Conservation (phyloP, 306 rosid species). For the Dryas alaskensis region DNA sequence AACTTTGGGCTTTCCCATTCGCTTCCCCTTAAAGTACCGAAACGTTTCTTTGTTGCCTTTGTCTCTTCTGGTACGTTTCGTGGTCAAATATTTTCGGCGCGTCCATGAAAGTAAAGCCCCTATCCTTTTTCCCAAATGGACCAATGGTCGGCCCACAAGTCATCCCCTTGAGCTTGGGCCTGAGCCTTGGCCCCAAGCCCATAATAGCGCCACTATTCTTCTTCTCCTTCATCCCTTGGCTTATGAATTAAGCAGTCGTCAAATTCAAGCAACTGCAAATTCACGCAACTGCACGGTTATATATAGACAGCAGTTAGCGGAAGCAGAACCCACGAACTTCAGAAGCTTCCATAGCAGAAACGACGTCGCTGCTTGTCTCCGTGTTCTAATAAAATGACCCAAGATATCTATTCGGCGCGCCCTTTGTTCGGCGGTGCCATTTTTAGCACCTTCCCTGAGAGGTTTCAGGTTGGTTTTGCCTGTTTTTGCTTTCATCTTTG, state of each 20-base stretch:
- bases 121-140: too few species aligned
- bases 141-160: too few species aligned
- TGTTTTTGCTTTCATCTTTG: neutral
- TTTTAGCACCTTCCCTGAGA: constrained; percentile 55
- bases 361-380: neutral
- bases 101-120: neutral
- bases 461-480: constrained; percentile 58
- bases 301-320: neutral
- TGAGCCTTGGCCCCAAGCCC: neutral
- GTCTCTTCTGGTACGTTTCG: neutral
- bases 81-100: neutral
- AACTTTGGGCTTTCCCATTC: neutral
- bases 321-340: too few species aligned
- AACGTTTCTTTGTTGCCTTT: neutral
- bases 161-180: too few species aligned
- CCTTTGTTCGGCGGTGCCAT: constrained; percentile 69
- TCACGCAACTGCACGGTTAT: neutral
- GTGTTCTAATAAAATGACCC: constrained; percentile 36
- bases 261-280: neutral
- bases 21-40: neutral
- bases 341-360: neutral
- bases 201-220: too few species aligned
- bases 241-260: neutral
- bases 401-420: constrained; percentile 40
- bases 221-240: too few species aligned